Base-by-base conservation (phyloP, 768 basidiomycete genomes). In the Cystofilobasidium capitatum region DNA sequence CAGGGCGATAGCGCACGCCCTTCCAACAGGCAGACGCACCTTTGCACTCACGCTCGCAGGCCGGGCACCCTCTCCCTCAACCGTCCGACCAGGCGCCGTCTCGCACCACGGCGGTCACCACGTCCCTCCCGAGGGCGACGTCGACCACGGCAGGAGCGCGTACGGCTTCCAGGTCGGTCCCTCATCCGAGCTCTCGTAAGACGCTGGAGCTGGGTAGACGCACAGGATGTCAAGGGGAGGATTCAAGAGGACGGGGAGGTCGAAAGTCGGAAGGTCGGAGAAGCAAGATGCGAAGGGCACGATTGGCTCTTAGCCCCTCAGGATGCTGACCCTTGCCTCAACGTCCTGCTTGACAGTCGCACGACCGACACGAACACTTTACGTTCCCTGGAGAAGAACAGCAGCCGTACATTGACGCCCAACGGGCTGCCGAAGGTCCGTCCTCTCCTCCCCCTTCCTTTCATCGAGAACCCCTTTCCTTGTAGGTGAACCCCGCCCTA, bases 311-410 rank as follows among this genome's bases (percentile, higher is more conserved):
- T n/a, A n/a, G n/a, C n/a, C n/a, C n/a, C n/a, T n/a, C n/a, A 49
- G 45, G 40, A 42, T 42, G 40, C 40, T 49, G 45, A 49, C 45
- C 22, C 45, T 24, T 49, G 24, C 4, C 16, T 51, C 14, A n/a
- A n/a, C 49, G 24, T 10, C 5, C 24, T 29, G 24, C 9, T 29
- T 20, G n/a, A 6, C 31, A 55, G 51, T 55, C 51, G 13, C 59
- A 61, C n/a, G 24, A 61, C 44, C 17, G 59, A 35, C 39, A 61
- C 44, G 59, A 61, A 26, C 59, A 61, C 22, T 61, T 61, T 42
- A 61, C 59, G 16, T 61, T 3, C 37, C 39, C n/a, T 17, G 59
- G 59, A 7, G 59, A 61, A 39, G 59, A 61, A 24, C 59, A 61
- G 40, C 36, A 8, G 37, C 59, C 59, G 14, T 61, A 55, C 51